Evolutionary conservation across 148 eudicot genomes (phyloP).

Genomic region (Tetragonia tetragonoides): DNA sequence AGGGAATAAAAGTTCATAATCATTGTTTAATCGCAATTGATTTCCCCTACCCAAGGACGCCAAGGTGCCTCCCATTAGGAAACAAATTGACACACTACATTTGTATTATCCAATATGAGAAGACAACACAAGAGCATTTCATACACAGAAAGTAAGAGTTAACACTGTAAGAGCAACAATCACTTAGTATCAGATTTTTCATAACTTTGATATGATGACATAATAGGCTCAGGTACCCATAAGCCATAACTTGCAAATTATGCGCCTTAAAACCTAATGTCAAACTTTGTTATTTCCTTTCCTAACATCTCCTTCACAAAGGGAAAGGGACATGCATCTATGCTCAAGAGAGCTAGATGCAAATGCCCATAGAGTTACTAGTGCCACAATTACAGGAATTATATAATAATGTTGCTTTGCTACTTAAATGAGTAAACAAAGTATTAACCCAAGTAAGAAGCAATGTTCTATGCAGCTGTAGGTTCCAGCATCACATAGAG

Average conservation of each 20-base stretch:
- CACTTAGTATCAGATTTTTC: too few relatives aligned
- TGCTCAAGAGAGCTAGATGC: neutral
- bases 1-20: neutral
- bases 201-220: too few relatives aligned
- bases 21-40: neutral
- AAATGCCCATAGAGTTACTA: too few relatives aligned
- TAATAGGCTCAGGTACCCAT: too few relatives aligned
- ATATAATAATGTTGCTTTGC: neutral
- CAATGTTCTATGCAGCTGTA: too few relatives aligned
- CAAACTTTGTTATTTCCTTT: neutral
- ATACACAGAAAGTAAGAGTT: neutral
- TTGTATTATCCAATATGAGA: neutral
- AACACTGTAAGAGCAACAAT: neutral
- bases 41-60: neutral
- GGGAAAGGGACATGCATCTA: neutral
- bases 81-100: neutral
- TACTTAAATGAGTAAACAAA: neutral
- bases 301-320: neutral
- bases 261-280: neutral
- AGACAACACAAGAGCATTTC: neutral
- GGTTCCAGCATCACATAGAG: neutral
- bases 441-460: neutral
- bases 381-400: neutral
- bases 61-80: neutral
- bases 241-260: too few relatives aligned